Base-by-base conservation (phyloP, 192 early-diverging fungal genomes). In the Entomortierella lignicola region DNA sequence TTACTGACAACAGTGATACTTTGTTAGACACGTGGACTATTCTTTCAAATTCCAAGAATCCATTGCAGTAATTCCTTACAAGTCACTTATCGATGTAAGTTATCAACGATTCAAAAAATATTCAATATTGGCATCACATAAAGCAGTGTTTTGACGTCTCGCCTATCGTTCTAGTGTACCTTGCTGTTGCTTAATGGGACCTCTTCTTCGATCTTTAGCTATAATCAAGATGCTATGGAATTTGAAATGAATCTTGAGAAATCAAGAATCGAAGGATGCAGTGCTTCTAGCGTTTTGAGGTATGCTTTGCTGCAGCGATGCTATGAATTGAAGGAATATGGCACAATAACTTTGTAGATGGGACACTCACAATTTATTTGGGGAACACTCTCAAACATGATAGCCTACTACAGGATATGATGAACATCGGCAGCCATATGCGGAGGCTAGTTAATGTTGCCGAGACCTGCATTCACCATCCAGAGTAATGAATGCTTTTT, bases 361-460 rank as follows among this genome's bases (percentile, higher is more conserved):
- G n/a, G n/a, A n/a, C n/a, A n/a, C n/a, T n/a, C n/a, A n/a, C n/a
- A n/a, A n/a, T n/a, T n/a, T n/a, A n/a, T n/a, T n/a, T n/a, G n/a
- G n/a, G n/a, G n/a, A n/a, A n/a, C n/a, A n/a, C n/a, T n/a, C n/a
- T n/a, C n/a, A n/a, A n/a, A n/a, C n/a, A 39, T 21, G 21, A 21
- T 67, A 77, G 72, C 15, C 41, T 77, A 26, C 60, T 77, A 17
- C 59, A 68, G 32, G 60, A 63, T n/a, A 56, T 77, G 29, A 63
- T 77, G 65, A 31, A 20, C 1, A 51, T 43, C 26, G 83, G 80
- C 27, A 81, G 73, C 11, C 56, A 73, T 34, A 70, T 81, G 55
- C 56, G 67, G 30, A 25, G 73, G n/a, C 48, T 84, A 17, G 58
- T 60, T n/a, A n/a, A 61, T 37, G 70, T 84, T 6, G 59, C 65